These are phyloP conservation scores for Nakazawaea ambrosiae DNA, from an alignment of 805 yeast genomes.

Conservation along the genomic window DNA sequence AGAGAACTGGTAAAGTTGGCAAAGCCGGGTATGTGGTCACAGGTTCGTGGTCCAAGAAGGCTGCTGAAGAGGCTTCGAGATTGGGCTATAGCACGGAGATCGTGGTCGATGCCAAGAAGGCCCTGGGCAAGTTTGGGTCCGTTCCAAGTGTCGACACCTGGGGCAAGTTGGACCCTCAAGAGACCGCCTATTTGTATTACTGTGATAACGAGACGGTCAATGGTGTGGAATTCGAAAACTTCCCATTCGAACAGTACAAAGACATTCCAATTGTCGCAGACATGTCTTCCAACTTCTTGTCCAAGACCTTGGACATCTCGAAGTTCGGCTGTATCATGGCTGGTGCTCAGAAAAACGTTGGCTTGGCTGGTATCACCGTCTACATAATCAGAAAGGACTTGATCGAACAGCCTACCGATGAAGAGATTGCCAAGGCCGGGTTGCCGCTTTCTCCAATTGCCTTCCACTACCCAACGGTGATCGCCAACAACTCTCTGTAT, in stretches of 20 bases:
- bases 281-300: slow-evolving; percentile 87
- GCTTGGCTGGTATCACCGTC: slow-evolving; percentile 90
- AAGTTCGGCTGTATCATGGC: slow-evolving; percentile 89
- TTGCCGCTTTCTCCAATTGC: slow-evolving; percentile 88
- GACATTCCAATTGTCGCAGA: slow-evolving; percentile 86
- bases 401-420: slow-evolving; percentile 60
- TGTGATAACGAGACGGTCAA: slow-evolving; percentile 98
- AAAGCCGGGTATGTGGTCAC: slow-evolving; percentile 83
- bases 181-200: slow-evolving; percentile 78
- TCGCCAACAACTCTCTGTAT: slow-evolving; percentile 85
- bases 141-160: slow-evolving; percentile 66
- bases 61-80: slow-evolving; percentile 80
- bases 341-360: slow-evolving; percentile 98
- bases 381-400: slow-evolving; percentile 83
- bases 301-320: slow-evolving; percentile 72
- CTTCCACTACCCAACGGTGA: slow-evolving; percentile 78
- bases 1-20: slow-evolving; percentile 67
- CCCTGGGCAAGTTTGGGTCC: slow-evolving; percentile 50
- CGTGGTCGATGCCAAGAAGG: slow-evolving; percentile 56
- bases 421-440: slow-evolving; percentile 46
- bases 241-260: slow-evolving; percentile 47
- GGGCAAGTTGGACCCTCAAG: slow-evolving; percentile 45
- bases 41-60: slow-evolving; percentile 91
- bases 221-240: slow-evolving; percentile 72
- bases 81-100: slow-evolving; percentile 71